Conservation (phyloP, 768 basidiomycete genomes). For the Lactarius indigo region DNA sequence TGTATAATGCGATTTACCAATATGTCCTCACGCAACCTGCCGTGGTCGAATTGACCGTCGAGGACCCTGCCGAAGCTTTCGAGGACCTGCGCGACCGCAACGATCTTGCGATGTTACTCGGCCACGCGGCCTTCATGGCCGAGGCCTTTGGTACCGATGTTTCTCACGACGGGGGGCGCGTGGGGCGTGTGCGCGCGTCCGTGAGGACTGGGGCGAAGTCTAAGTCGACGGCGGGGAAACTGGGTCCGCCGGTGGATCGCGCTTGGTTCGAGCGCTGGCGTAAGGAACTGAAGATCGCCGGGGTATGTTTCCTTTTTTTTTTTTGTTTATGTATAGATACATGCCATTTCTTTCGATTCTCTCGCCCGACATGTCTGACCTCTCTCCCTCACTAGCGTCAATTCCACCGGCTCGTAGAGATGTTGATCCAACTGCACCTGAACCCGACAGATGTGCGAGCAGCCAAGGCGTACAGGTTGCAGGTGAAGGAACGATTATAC, state of each 20-base stretch:
- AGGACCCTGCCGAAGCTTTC: constrained; percentile 97
- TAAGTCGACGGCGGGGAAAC: constrained; percentile 45
- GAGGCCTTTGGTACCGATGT: constrained; percentile 57
- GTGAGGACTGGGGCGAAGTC: constrained; percentile 27
- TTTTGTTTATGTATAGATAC: neutral
- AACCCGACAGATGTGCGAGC: constrained; percentile 55
- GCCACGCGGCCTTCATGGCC: constrained; percentile 58
- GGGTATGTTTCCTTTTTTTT: constrained; percentile 41
- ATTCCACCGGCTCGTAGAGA: constrained; percentile 88
- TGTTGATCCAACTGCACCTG: constrained; percentile 74
- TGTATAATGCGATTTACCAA: constrained; percentile 84
- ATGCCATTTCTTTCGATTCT: neutral
- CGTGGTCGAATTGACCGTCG: constrained; percentile 91
- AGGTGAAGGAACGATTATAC: constrained; percentile 93
- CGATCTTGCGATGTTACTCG: constrained; percentile 77
- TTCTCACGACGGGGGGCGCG: constrained; percentile 36
- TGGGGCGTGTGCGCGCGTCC: constrained; percentile 31
- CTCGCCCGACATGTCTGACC: neutral
- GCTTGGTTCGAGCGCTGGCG: constrained; percentile 79
- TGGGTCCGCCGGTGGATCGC: constrained; percentile 76
- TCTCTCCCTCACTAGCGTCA: constrained; percentile 60
- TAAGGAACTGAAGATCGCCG: constrained; percentile 82
- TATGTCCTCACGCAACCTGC: constrained; percentile 60
- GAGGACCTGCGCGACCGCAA: constrained; percentile 94
- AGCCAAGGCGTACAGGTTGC: constrained; percentile 70